A percentile compares a stretch with the other conserved stretches of the same genome.
Evolutionary conservation across 148 eudicot species (phyloP).

Genomic region (Drosera capensis): DNA sequence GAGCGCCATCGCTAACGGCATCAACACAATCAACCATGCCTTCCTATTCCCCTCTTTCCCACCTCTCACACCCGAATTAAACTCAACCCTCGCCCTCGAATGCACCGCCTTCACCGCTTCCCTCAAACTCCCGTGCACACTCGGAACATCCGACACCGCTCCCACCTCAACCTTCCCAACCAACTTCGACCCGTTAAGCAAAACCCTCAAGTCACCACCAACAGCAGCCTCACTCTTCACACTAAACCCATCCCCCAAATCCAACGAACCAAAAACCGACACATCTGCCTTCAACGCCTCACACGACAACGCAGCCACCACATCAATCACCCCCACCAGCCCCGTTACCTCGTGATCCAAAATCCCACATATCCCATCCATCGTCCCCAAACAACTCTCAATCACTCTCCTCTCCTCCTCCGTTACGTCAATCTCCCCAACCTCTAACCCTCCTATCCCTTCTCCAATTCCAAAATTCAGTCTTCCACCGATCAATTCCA

Average conservation of each 20-base stretch:
- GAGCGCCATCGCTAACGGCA: slow-evolving; percentile 17
- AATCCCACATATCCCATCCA: slow-evolving; percentile 46
- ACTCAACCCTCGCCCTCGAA: slow-evolving; percentile 28
- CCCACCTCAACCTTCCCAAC: slow-evolving; percentile 24
- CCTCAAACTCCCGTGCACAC: slow-evolving; percentile 47
- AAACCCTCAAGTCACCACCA: slow-evolving; percentile 60
- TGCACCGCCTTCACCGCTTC: slow-evolving; percentile 38
- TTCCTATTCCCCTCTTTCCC: slow-evolving; percentile 13
- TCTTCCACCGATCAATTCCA: slow-evolving; percentile 14
- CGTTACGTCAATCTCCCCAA: slow-evolving; percentile 15
- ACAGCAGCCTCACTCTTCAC: slow-evolving; percentile 64
- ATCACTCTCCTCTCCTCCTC: slow-evolving; percentile 13
- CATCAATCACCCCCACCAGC: slow-evolving; percentile 31
- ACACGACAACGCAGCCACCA: slow-evolving; percentile 53
- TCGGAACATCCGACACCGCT: slow-evolving; percentile 34
- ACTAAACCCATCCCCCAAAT: slow-evolving; percentile 60
- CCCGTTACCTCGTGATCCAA: slow-evolving; percentile 36
- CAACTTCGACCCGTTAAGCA: slow-evolving; percentile 77
- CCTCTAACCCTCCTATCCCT: slow-evolving; percentile 1
- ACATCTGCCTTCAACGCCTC: slow-evolving; percentile 52
- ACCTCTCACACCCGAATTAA: slow-evolving; percentile 32
- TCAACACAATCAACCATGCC: slow-evolving; percentile 19
- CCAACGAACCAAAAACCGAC: slow-evolving; percentile 27
- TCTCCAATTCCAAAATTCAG: slow-evolving; percentile 12
- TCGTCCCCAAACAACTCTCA: slow-evolving; percentile 17